A percentile compares a stretch with the other conserved stretches of the same genome.
Conservation (phyloP, 768 basidiomycete species). For the Crucibulum laeve region DNA sequence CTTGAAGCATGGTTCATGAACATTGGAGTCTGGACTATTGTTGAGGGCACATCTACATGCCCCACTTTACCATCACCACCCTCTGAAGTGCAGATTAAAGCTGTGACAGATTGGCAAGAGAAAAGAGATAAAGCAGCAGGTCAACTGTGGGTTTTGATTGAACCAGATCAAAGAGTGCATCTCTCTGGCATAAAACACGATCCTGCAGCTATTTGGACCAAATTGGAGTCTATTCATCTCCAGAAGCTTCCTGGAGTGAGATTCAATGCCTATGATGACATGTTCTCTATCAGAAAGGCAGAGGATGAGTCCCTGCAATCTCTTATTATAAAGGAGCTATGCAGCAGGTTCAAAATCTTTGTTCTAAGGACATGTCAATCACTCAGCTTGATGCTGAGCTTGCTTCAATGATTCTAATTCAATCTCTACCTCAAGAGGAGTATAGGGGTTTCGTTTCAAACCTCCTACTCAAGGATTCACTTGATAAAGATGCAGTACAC, state of each 20-base stretch:
- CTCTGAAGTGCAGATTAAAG: not conserved
- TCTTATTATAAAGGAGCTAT: not conserved
- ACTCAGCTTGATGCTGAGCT: not conserved
- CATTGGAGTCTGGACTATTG: not conserved
- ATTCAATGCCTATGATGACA: constrained; percentile 6
- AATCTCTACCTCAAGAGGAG: not conserved
- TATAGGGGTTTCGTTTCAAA: not conserved
- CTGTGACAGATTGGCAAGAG: not conserved
- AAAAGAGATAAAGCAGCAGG: not conserved
- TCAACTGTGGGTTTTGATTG: not conserved
- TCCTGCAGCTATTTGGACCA: not conserved
- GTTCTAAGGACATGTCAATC: not conserved
- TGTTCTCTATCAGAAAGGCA: constrained; percentile 1
- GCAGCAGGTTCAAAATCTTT: not conserved
- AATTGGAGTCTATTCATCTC: not conserved
- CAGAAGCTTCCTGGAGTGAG: constrained; percentile 1
- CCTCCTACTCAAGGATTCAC: not conserved
- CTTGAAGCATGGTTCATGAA: not conserved
- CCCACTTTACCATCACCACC: not conserved
- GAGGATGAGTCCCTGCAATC: constrained; percentile 1
- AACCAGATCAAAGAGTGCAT: not conserved
- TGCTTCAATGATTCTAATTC: not conserved
- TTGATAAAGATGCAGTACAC: not conserved
- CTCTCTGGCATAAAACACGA: constrained; percentile 1
- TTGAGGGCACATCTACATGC: not conserved